These are phyloP conservation scores for Carex pumila DNA, from an alignment of 176 grass and related monocot genomes.

Conservation along the genomic window DNA sequence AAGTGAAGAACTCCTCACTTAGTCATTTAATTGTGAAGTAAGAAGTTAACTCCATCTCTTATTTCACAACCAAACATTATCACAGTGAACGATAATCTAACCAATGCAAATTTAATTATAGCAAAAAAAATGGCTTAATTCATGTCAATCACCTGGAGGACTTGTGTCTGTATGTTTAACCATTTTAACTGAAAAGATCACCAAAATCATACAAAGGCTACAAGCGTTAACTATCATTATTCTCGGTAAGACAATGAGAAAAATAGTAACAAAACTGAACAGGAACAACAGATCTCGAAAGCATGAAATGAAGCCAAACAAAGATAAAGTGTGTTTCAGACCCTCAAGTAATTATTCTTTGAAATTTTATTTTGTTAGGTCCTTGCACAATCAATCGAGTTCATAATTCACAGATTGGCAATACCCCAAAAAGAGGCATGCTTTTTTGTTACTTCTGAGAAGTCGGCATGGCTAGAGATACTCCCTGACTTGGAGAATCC, in stretches of 20 bases:
- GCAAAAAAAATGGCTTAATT: neutral
- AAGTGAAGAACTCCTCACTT: too few species aligned
- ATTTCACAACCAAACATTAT: too few species aligned
- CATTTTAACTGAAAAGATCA: too few species aligned
- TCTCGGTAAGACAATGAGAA: too few species aligned
- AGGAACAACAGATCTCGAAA: neutral
- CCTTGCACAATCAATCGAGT: neutral
- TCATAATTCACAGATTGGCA: neutral
- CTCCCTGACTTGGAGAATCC: slow-evolving; percentile 47
- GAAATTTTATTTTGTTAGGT: neutral
- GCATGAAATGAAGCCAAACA: neutral
- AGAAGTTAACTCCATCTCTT: too few species aligned
- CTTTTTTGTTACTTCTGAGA: slow-evolving; percentile 48
- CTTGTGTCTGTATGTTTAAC: neutral
- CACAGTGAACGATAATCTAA: neutral
- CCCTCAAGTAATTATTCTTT: neutral
- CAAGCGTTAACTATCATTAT: too few species aligned
- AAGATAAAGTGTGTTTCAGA: neutral
- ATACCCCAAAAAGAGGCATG: neutral
- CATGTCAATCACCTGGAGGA: neutral
- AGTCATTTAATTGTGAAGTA: too few species aligned
- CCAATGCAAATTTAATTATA: neutral
- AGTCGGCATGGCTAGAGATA: slow-evolving; percentile 88
- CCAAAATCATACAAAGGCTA: too few species aligned
- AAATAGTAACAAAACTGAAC: neutral